Evolutionary conservation across 2,329 filamentous ascomycete genomes (phyloP).

Genomic region (Teratosphaeria zuluensis): DNA sequence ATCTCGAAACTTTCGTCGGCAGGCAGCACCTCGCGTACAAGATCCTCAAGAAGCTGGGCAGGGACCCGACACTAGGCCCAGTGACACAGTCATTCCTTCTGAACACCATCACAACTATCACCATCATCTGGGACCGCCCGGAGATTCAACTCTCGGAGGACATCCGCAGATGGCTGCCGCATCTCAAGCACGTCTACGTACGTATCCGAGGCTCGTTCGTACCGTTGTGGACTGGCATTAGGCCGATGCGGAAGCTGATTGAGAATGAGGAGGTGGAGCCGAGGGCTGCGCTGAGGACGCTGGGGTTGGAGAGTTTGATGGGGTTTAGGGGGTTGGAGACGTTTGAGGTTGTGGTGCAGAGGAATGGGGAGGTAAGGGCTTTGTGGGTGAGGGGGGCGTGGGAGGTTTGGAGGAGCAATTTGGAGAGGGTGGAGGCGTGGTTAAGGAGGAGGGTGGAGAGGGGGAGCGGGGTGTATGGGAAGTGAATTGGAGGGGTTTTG

Average conservation of each 20-base stretch:
- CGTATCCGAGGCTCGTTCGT: neutral
- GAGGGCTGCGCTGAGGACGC: neutral
- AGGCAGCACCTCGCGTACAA: neutral
- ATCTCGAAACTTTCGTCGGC: neutral
- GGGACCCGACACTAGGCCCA: neutral
- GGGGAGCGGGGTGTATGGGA: neutral
- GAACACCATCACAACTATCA: neutral
- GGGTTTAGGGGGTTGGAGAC: neutral
- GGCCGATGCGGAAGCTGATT: neutral
- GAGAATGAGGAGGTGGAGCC: neutral
- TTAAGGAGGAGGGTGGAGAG: neutral
- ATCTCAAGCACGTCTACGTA: neutral
- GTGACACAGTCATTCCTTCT: neutral
- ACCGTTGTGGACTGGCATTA: neutral
- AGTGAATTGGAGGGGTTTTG: no score
- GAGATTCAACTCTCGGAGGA: neutral
- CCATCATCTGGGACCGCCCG: neutral
- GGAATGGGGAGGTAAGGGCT: neutral
- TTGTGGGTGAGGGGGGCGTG: neutral
- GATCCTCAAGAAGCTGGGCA: neutral
- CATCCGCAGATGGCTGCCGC: neutral
- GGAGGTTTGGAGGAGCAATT: neutral
- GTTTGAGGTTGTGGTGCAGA: neutral
- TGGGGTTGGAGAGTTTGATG: neutral
- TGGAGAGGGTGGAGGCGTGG: neutral